Evolutionary conservation across 768 basidiomycete genomes (phyloP), one percentile per base, ranked within the genome.

Genomic region (Cystofilobasidium capitatum): DNA sequence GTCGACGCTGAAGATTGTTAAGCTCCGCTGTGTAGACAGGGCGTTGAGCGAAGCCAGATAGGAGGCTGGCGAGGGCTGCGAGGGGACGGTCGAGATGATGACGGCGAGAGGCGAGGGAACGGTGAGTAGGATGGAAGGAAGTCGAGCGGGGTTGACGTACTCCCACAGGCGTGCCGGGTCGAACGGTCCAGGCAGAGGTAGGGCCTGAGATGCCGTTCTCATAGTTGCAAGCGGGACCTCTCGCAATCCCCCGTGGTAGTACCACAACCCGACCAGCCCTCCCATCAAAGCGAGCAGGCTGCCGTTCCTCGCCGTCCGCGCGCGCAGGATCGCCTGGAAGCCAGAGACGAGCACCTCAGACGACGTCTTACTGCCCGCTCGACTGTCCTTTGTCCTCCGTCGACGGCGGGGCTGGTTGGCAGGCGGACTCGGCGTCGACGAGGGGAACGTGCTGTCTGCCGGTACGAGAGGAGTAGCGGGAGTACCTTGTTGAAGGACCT

Each of bases 401-500:
- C 61, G 60, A n/a, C 60, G 66, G 16, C 20, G 17, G 5, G 22
- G 62, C 20, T 31, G 31, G 31, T 33, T n/a, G 37, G 65, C 42
- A 2, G 40, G 26, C 36, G n/a, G 40, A 14, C 9, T 44, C 63
- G 59, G 35, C 63, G 61, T 54, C 62, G 20, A 67, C 55, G 17
- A 62, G 51, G 29, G 44, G 40, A 14, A 67, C 26, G 22, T 64
- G 51, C 1, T 62, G 57, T 16, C 62, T 47, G 59, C 69, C 47
- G 54, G 70, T 58, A 6, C 73, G 69, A 54, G 71, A 73, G 40
- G 66, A 70, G 40, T 70, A 67, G 36, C 66, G 70, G 54, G 74
- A 62, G 68, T 72, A 70, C 87, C 85, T 74, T 89, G 89, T 10
- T 84, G 83, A 26, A 96, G 79, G 13, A 98, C 81, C 75, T 99